Base-by-base conservation (phyloP, 75 land plant genomes). In the Adiantum capillusveneris region DNA sequence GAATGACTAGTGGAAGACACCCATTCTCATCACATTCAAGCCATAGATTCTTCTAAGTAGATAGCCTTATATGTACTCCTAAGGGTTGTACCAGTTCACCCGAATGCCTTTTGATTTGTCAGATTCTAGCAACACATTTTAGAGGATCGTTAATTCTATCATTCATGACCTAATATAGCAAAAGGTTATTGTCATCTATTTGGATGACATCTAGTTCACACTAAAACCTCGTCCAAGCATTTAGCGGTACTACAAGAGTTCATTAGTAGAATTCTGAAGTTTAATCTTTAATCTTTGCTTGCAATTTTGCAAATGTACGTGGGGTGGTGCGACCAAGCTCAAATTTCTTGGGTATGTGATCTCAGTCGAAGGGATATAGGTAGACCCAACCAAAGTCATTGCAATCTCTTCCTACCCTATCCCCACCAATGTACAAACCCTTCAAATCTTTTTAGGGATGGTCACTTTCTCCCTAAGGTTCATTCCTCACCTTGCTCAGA, bases 371-470 rank as follows among this genome's bases (percentile, higher is more conserved):
- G 42, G 42, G 42, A 39, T 39, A 39, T 13, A 39, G 42, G 42
- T 39, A 39, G 13, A 39, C 42, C 42, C 42, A 39, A 13, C 13
- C 42, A 39, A 39, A 39, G 42, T 39, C 42, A 7, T 39, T 7
- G 42, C 42, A 7, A 39, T n/a, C 7, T 39, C 42, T 13, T 39
- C 42, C 42, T 39, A 39, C 42, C 42, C 42, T 7, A 39, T 13
- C 42, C 42, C 42, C 42, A 39, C 42, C 42, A 39, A 39, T 52
- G 51, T 63, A 31, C 51, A 52, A 52, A 21, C 41, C 45, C 19
- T 45, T 63, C 11, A 21, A 45, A 11, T 22, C 19, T 29, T 63
- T 26, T 31, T 45, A 29, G 30, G 9, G 1, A 30, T n/a, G 34
- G 43, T 41, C 14, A 9, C 42, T 13, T 39, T 39, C 42, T 39